A percentile compares a stretch with the other conserved stretches of the same genome.
These are phyloP conservation scores for Trematosphaeria pertusa DNA, from an alignment of 2,329 filamentous ascomycete species.

Conservation along the genomic window DNA sequence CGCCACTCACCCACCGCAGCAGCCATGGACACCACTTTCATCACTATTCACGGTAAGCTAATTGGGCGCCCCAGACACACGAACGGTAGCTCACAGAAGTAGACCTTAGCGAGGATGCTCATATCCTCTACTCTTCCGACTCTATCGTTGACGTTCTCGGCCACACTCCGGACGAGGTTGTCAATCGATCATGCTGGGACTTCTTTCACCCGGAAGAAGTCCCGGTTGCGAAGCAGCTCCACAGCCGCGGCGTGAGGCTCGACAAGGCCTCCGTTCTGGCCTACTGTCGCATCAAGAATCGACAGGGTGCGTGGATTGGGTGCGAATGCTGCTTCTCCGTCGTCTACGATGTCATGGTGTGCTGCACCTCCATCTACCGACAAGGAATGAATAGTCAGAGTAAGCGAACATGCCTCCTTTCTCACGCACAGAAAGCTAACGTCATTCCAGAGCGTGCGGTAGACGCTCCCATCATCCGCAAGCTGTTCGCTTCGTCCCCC, in stretches of 20 bases:
- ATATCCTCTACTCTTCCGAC: conserved; percentile 82
- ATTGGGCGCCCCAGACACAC: conserved; percentile 14
- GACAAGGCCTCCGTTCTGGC: conserved; percentile 87
- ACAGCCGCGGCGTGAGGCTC: conserved; percentile 74
- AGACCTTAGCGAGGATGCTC: conserved; percentile 79
- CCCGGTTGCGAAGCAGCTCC: conserved; percentile 74
- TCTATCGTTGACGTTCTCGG: conserved; percentile 85
- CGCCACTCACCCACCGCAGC: conserved; percentile 4
- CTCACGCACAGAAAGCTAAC: conserved; percentile 14
- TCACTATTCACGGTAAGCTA: conserved; percentile 82
- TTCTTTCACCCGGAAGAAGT: conserved; percentile 86
- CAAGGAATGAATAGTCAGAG: conserved; percentile 74
- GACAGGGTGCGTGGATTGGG: conserved; percentile 73
- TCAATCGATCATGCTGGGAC: conserved; percentile 79
- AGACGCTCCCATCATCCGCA: conserved; percentile 78
- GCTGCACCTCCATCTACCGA: conserved; percentile 80
- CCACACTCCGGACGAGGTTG: conserved; percentile 77
- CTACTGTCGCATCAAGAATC: conserved; percentile 75
- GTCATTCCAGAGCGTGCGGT: conserved; percentile 71
- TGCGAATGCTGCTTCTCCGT: conserved; percentile 92
- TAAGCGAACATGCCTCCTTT: conserved; percentile 55
- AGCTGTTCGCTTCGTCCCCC: conserved; percentile 81
- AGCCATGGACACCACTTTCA: conserved; percentile 79
- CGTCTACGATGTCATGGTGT: conserved; percentile 86
- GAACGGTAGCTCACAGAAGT: conserved; percentile 16